phyloP scores from a whole-genome alignment of 2,329 filamentous ascomycete species.

The Monosporascus sp. region DNA sequence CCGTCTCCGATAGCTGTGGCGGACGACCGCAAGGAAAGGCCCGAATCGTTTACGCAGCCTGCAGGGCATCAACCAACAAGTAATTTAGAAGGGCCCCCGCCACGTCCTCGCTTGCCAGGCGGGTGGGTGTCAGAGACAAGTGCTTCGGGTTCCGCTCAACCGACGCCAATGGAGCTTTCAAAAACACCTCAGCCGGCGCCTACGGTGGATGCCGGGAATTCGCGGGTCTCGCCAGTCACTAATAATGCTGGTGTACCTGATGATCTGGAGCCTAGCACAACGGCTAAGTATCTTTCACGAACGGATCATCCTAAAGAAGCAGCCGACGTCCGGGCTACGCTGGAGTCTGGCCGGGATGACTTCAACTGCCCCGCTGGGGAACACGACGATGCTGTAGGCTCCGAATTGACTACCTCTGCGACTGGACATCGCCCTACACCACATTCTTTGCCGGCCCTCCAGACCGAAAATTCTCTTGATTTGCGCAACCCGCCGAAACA shows the following conservation, averaged over 20 bases:
- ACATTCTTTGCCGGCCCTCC: slow-evolving; percentile 17
- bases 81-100: slow-evolving; percentile 11
- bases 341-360: slow-evolving; percentile 1
- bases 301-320: slow-evolving; percentile 5
- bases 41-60: slow-evolving; percentile 2
- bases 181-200: slow-evolving; percentile 6
- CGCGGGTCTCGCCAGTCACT: slow-evolving; percentile 10
- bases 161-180: slow-evolving; percentile 17
- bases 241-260: slow-evolving; percentile 11
- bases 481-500: slow-evolving; percentile 1
- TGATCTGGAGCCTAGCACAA: slow-evolving; percentile 16
- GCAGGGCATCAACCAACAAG: slow-evolving; percentile 12
- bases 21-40: slow-evolving; percentile 1
- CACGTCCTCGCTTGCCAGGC: slow-evolving; percentile 23
- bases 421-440: slow-evolving; percentile 14
- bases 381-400: slow-evolving; percentile 16
- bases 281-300: slow-evolving; percentile 15
- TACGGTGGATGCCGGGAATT: slow-evolving; percentile 9
- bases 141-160: slow-evolving; percentile 12
- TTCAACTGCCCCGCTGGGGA: slow-evolving; percentile 14
- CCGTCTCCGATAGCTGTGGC: not conserved
- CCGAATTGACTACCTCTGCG: slow-evolving; percentile 13
- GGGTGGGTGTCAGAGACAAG: slow-evolving; percentile 25
- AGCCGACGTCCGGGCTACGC: slow-evolving; percentile 4
- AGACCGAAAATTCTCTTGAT: slow-evolving; percentile 13